Percentiles rank a stretch among this genome's conserved stretches.
Conservation (phyloP, 805 yeast genomes). For the Kuraishia hungarica region DNA sequence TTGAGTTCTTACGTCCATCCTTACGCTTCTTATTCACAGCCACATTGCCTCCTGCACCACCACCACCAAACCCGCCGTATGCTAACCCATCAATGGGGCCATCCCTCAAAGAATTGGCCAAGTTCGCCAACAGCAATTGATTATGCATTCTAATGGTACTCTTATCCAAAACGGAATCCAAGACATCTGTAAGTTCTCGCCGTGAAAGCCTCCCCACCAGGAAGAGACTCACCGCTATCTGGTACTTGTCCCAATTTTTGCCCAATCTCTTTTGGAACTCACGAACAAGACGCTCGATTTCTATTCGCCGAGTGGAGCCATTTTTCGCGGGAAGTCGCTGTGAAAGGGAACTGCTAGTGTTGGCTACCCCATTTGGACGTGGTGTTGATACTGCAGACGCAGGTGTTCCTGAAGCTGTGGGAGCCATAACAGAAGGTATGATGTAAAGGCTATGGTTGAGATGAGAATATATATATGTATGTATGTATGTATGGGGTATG, state of each 20-base stretch:
- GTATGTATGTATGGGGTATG: no score
- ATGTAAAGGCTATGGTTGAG: not conserved
- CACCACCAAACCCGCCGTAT: conserved; percentile 40
- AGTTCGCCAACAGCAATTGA: conserved; percentile 67
- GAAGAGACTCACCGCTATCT: conserved; percentile 68
- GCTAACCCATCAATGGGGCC: conserved; percentile 51
- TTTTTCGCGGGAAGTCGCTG: not conserved
- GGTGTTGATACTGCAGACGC: conserved; percentile 1
- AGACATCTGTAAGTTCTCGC: conserved; percentile 53
- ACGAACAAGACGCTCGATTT: conserved; percentile 57
- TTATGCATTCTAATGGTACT: conserved; percentile 63
- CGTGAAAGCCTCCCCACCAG: conserved; percentile 75
- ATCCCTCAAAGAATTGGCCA: conserved; percentile 78
- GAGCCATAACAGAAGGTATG: not conserved
- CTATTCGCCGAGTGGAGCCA: conserved; percentile 30
- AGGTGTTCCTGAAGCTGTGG: conserved; percentile 1
- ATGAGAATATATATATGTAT: not conserved
- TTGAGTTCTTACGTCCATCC: conserved; percentile 40
- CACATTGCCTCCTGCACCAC: conserved; percentile 25
- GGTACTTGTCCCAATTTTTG: conserved; percentile 77
- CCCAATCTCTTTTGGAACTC: conserved; percentile 73
- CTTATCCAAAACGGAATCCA: conserved; percentile 46
- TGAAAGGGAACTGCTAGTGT: not conserved
- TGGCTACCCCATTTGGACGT: not conserved
- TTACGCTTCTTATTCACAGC: conserved; percentile 42